Evolutionary conservation across 2,329 filamentous ascomycete genomes (phyloP), one percentile per base, ranked within the genome.

Genomic region (Penicillium sp.): DNA sequence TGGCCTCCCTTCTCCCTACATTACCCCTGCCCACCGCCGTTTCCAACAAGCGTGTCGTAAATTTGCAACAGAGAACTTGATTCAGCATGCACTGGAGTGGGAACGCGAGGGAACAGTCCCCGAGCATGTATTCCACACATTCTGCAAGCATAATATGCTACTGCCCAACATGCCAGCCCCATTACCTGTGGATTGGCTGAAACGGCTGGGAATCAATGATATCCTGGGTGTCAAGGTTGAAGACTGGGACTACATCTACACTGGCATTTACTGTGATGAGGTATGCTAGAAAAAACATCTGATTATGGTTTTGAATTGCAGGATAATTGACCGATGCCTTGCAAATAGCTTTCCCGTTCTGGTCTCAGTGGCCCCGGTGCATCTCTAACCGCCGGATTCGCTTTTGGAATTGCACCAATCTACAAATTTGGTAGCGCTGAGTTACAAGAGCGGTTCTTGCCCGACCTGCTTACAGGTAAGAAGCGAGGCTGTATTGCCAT

Each of bases 401-500:
- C 87, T 1, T 91, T 89, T 69, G 89, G 88, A 6, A 82, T 91
- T 1, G 87, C 89, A 0, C 87, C 88, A 0, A 81, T 91, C 47
- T 71, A 90, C 67, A 89, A 90, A 68, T 91, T 87, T 69, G 89
- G 86, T 10, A 83, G 77, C 66, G 72, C 75, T 54, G 71, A 83
- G 63, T 75, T 91, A 27, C 86, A 90, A 72, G 84, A 87, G 62
- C 79, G 81, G 10, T 86, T 88, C 62, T 76, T 92, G 8, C 88
- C 89, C 0, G 87, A 89, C 50, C 78, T 91, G 0, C 77, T 92
- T 13, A 82, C 81, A 0, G 87, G 87, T 7, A 82, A 81, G 69
- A 90, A 86, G 74, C 79, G 89, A 42, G 80, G 81, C 15, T 92
- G 89, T 67, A 91, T 93, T 63, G 89, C 89, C 10, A 91, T 93